Evolutionary conservation across 176 grass and related monocot genomes (phyloP).

Genomic region (Oryza coarctata): DNA sequence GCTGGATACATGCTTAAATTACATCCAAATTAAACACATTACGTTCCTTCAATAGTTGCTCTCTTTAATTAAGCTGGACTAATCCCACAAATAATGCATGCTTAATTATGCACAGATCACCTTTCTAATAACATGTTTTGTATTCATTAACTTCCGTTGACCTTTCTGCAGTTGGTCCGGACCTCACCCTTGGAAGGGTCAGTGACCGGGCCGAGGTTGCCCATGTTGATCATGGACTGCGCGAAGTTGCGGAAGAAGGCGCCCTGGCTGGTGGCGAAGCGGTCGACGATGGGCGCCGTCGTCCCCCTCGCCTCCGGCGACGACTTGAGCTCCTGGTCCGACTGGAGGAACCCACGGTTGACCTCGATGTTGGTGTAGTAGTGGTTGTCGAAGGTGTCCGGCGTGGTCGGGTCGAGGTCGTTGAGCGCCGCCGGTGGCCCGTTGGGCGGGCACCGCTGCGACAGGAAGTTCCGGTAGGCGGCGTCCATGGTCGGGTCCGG

Average conservation of each 20-base stretch:
- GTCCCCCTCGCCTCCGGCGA: neutral
- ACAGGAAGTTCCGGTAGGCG: constrained; percentile 19
- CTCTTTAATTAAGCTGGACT: neutral
- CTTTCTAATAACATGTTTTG: neutral
- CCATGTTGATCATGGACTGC: constrained; percentile 67
- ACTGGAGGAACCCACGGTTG: constrained; percentile 42
- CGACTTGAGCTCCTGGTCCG: constrained; percentile 70
- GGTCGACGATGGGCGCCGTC: constrained; percentile 43
- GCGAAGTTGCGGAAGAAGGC: constrained; percentile 58
- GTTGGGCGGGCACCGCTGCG: constrained; percentile 36
- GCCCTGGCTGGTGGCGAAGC: constrained; percentile 46
- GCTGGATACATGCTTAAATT: neutral
- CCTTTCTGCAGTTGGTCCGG: constrained; percentile 35
- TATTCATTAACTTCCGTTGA: constrained; percentile 7
- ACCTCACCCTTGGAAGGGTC: constrained; percentile 36
- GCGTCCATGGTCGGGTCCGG: constrained; percentile 45
- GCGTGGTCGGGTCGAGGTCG: constrained; percentile 58
- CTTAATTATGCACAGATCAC: neutral
- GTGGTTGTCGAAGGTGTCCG: constrained; percentile 56
- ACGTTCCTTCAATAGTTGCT: neutral
- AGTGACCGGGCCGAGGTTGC: constrained; percentile 46
- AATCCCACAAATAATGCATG: neutral
- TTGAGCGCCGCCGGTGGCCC: neutral
- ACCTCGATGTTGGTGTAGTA: constrained; percentile 58
- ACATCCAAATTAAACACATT: neutral